phyloP scores from a whole-genome alignment of 164 flowering plant species.

The Liriodendron chinense region DNA sequence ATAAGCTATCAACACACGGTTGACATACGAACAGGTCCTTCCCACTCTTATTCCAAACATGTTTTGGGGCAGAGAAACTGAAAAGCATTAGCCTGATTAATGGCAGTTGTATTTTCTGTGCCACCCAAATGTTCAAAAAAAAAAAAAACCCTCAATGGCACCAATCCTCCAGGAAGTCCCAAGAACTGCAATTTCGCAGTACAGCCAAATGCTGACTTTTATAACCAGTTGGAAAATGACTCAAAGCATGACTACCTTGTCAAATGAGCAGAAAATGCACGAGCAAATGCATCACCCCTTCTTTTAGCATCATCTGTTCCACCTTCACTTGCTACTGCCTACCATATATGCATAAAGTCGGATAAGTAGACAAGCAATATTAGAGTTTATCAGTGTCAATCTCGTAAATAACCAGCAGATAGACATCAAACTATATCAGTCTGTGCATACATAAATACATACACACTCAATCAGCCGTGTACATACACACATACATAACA shows the following conservation, averaged over 20 bases:
- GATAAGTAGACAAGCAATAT: constrained; percentile 1
- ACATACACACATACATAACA: too few species aligned
- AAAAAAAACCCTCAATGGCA: not conserved
- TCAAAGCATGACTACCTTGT: constrained; percentile 50
- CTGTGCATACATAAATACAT: too few species aligned
- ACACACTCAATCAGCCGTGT: too few species aligned
- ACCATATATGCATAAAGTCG: constrained; percentile 14
- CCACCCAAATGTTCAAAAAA: too few species aligned
- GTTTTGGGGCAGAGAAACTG: not conserved
- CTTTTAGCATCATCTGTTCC: constrained; percentile 99
- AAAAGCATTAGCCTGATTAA: not conserved
- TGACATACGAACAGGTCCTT: not conserved
- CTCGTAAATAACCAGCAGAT: constrained; percentile 1
- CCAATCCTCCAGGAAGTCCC: not conserved
- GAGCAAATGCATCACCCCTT: constrained; percentile 98
- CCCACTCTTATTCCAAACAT: too few species aligned
- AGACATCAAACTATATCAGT: constrained; percentile 1
- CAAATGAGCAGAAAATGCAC: constrained; percentile 95
- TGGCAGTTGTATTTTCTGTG: not conserved
- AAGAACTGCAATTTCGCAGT: not conserved
- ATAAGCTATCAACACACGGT: not conserved
- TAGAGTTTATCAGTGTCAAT: not conserved
- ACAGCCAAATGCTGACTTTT: not conserved
- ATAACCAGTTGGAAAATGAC: not conserved
- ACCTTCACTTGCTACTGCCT: constrained; percentile 99